A percentile compares a stretch with the other conserved stretches of the same genome.
phyloP scores from a whole-genome alignment of 2,329 filamentous ascomycete genomes.

The Thielaviopsis cerberus region DNA sequence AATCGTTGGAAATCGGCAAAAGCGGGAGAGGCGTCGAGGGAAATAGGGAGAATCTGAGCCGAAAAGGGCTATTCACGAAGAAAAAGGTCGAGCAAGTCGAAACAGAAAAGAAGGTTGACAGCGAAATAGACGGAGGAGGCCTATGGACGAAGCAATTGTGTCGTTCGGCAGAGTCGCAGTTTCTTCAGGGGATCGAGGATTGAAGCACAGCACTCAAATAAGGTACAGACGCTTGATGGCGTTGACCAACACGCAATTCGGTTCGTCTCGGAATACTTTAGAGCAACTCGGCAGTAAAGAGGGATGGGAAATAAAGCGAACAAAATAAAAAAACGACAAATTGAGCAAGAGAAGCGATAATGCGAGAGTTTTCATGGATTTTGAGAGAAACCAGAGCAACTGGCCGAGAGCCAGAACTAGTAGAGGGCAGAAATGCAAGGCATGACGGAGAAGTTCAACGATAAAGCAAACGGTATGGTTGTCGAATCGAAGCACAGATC shows the following conservation, averaged over 20 bases:
- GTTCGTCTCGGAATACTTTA: not conserved
- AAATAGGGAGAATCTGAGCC: not conserved
- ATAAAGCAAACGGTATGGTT: not conserved
- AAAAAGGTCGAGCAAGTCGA: not conserved
- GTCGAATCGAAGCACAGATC: not conserved
- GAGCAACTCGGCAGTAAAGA: not conserved
- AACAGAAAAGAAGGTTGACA: not conserved
- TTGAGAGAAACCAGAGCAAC: constrained; percentile 1
- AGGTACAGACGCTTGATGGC: not conserved
- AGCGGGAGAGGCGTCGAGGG: not conserved
- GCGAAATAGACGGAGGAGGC: no score
- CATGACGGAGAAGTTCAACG: constrained; percentile 1
- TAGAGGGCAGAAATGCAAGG: constrained; percentile 2
- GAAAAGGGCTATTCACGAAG: not conserved
- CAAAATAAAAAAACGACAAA: not conserved
- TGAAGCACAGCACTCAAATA: not conserved
- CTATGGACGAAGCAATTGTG: not conserved
- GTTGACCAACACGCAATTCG: not conserved
- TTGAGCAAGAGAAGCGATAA: not conserved
- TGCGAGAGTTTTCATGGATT: not conserved
- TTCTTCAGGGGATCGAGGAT: not conserved
- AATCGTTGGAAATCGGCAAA: constrained; percentile 2
- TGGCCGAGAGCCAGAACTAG: constrained; percentile 7
- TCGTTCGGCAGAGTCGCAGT: not conserved
- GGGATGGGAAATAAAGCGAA: not conserved